Conservation (phyloP, 2,329 filamentous ascomycete genomes). For the Alternaria ventricosa region DNA sequence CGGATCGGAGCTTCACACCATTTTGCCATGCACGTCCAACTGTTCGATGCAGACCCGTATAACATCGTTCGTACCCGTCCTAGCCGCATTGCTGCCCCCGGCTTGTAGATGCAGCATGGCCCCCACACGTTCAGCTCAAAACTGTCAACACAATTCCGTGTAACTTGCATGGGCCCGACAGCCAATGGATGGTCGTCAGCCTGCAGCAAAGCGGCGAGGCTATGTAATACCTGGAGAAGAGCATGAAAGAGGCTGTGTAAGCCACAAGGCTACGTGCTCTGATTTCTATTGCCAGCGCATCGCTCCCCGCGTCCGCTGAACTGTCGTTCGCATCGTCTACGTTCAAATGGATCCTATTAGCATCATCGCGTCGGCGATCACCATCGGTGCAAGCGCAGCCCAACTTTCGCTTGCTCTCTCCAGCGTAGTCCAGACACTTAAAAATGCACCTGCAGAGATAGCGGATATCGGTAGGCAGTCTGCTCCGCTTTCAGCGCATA, state of each 20-base stretch:
- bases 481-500: neutral
- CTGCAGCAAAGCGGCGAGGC: constrained; percentile 1
- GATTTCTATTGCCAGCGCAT: neutral
- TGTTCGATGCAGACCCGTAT: neutral
- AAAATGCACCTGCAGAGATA: constrained; percentile 24
- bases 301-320: neutral
- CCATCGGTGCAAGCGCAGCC: constrained; percentile 22
- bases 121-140: neutral
- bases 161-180: neutral
- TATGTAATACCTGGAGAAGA: constrained; percentile 2
- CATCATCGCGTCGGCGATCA: constrained; percentile 14
- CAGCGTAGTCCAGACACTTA: constrained; percentile 20
- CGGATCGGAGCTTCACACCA: neutral
- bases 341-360: constrained; percentile 9
- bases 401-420: constrained; percentile 25
- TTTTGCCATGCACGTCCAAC: neutral
- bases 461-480: constrained; percentile 16
- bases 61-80: neutral
- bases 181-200: neutral
- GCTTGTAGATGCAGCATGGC: neutral
- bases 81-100: neutral
- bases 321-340: neutral
- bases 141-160: neutral
- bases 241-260: constrained; percentile 11
- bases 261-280: neutral